Base-by-base conservation (phyloP, 2,329 filamentous ascomycete species). In the Alternaria atra region DNA sequence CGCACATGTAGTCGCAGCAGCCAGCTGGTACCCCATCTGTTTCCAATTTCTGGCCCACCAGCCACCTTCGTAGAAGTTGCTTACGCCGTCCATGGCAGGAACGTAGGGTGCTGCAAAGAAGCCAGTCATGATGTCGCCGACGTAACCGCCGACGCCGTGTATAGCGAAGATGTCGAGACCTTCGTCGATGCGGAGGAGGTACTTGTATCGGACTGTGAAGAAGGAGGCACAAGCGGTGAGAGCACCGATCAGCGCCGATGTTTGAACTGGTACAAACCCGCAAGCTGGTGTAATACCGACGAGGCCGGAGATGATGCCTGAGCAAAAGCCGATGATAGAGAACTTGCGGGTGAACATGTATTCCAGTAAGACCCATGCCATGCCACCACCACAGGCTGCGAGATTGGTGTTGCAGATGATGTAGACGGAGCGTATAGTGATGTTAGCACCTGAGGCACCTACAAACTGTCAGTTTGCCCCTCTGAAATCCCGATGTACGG, bases 101-200 rank as follows among this genome's bases (percentile, higher is more conserved):
- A 87, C 82, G 69, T 73, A 76, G 12, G 74, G 58, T 2, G 84
- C 82, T 0, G 86, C 86, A 53, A 88, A 88, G 30, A 88, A 78
- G 3, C 86, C 86, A 0, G 86, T 88, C 17, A 88, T 69, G 48
- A 88, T 79, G 34, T 85, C 83, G 15, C 86, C 86, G 1, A 88
- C 81, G 63, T 84, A 82, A 10, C 86, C 86, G n/a, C 86, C 86
- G 2, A 88, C 77, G 17, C 86, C 86, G 68, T 89, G 86, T 29
- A 88, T 82, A 30, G 85, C 85, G 61, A 87, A 88, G 51, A 88
- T 86, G 60, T 88, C 86, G 52, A 88, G 80, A 2, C 85, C 85
- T 46, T 88, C 86, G 59, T 88, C 86, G 10, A 88, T 80, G 8
- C 79, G 79, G 5, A 87, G 74, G 60, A 85, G 77, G 52, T 86